These are phyloP conservation scores for Kwoniella mangroviensis DNA, from an alignment of 768 basidiomycete species.

Conservation along the genomic window DNA sequence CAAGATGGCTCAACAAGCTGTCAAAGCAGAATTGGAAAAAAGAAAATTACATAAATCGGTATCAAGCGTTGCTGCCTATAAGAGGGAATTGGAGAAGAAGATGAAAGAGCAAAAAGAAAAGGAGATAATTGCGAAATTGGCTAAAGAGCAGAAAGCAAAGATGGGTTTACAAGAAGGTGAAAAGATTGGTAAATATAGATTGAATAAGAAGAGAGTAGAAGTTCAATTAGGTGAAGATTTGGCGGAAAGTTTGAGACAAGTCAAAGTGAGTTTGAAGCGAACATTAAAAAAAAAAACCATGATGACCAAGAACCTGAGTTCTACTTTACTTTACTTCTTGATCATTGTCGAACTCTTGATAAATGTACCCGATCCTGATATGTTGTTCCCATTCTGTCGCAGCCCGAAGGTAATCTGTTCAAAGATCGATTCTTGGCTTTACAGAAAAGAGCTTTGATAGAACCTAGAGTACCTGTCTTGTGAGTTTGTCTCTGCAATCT, in stretches of 20 bases:
- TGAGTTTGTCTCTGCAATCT: slow-evolving; percentile 58
- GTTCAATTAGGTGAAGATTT: slow-evolving; percentile 92
- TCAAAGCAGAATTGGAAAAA: slow-evolving; percentile 72
- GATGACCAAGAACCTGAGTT: too few species aligned
- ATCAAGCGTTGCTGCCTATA: slow-evolving; percentile 64
- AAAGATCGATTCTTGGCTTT: slow-evolving; percentile 83
- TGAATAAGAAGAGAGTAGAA: slow-evolving; percentile 70
- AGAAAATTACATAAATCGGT: slow-evolving; percentile 69
- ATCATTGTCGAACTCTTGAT: too few species aligned
- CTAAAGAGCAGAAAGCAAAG: slow-evolving; percentile 63
- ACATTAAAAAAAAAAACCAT: too few species aligned
- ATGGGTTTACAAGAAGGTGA: slow-evolving; percentile 71
- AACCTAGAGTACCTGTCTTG: slow-evolving; percentile 81
- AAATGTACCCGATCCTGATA: not conserved
- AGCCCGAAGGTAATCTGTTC: slow-evolving; percentile 95
- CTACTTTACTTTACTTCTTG: too few species aligned
- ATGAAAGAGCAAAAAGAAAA: slow-evolving; percentile 59
- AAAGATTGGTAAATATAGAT: slow-evolving; percentile 77
- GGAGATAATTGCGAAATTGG: slow-evolving; percentile 60
- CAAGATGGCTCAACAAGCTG: slow-evolving; percentile 64
- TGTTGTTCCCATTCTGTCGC: not conserved
- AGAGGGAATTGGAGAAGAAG: slow-evolving; percentile 56
- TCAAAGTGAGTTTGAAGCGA: slow-evolving; percentile 69
- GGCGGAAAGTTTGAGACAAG: slow-evolving; percentile 75
- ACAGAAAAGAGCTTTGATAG: slow-evolving; percentile 83